Conservation (phyloP, 164 flowering plant genomes). For the Macadamia tetraphylla region DNA sequence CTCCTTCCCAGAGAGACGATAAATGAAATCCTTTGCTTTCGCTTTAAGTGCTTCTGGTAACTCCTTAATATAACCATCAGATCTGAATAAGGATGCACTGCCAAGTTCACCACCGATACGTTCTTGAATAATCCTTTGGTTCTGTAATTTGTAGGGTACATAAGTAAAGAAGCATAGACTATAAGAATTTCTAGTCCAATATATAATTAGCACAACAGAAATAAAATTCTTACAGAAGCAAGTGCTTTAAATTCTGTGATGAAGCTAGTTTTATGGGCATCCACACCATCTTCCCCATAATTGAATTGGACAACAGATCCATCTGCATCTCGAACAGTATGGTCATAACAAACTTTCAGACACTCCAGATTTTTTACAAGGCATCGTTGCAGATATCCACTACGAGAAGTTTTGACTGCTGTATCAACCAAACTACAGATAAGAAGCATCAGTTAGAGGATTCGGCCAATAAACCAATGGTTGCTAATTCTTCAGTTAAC, state of each 20-base stretch:
- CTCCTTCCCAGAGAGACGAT: conserved; percentile 15
- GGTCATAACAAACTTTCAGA: conserved; percentile 77
- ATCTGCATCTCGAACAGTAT: conserved; percentile 95
- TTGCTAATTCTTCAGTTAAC: no score
- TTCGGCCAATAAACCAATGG: neutral
- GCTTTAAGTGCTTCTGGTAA: conserved; percentile 46
- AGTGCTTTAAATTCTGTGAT: conserved; percentile 57
- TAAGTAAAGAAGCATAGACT: neutral
- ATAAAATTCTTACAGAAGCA: conserved; percentile 39
- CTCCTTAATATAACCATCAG: conserved; percentile 39
- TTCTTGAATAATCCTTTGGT: conserved; percentile 41
- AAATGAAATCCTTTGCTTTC: conserved; percentile 35
- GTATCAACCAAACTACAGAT: conserved; percentile 85
- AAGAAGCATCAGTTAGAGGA: conserved; percentile 5
- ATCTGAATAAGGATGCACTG: conserved; percentile 13
- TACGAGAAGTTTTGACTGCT: conserved; percentile 97
- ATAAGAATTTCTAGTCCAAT: neutral
- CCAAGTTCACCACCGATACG: conserved; percentile 29
- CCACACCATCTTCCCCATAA: conserved; percentile 98
- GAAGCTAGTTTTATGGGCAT: conserved; percentile 73
- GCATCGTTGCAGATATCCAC: conserved; percentile 98
- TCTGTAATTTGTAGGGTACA: conserved; percentile 37
- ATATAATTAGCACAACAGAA: neutral
- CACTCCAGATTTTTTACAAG: conserved; percentile 83
- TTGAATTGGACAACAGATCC: conserved; percentile 81